These are phyloP conservation scores for Paracorniculantispora psalliotae DNA, from an alignment of 2,329 filamentous ascomycete genomes.

Conservation along the genomic window DNA sequence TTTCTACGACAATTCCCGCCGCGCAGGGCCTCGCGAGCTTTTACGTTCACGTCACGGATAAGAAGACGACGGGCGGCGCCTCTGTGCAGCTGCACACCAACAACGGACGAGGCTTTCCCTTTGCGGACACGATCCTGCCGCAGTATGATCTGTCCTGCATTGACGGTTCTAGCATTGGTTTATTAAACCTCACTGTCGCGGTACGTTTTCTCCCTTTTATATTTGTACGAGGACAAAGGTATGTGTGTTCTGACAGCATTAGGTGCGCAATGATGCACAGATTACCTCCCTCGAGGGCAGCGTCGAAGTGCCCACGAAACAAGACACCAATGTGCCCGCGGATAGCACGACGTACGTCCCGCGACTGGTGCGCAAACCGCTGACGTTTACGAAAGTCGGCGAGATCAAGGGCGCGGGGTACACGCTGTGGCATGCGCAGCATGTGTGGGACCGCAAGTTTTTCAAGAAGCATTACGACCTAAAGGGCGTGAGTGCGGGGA, in stretches of 20 bases:
- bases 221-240: neutral
- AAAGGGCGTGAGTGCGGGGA: neutral
- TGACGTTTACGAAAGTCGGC: neutral
- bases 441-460: neutral
- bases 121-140: neutral
- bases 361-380: neutral
- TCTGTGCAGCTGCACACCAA: neutral
- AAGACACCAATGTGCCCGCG: neutral
- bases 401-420: neutral
- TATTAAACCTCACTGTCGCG: neutral
- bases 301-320: neutral
- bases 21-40: constrained; percentile 22
- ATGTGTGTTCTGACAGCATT: neutral
- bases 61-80: neutral
- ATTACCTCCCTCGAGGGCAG: neutral
- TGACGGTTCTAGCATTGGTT: neutral
- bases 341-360: neutral
- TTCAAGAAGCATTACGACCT: neutral
- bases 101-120: neutral
- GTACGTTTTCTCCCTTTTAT: too few relatives aligned
- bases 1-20: neutral
- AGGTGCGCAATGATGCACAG: neutral
- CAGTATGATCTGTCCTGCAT: neutral
- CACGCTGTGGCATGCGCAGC: neutral
- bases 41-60: constrained; percentile 20